A percentile compares a stretch with the other conserved stretches of the same genome.
phyloP scores from a whole-genome alignment of 441 rosid species.

The Adansonia gregorii region DNA sequence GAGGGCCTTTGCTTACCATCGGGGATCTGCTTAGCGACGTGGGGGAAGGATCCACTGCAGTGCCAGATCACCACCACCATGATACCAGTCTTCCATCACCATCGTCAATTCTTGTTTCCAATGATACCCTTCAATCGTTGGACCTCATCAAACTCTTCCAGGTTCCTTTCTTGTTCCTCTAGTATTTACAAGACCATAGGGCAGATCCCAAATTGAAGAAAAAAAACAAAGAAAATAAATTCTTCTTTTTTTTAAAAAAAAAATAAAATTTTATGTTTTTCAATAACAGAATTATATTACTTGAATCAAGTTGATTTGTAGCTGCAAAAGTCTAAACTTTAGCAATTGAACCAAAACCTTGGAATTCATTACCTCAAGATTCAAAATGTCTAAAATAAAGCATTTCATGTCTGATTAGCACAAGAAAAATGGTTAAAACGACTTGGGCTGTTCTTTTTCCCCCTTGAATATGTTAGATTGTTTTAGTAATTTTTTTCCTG shows the following conservation, averaged over 20 bases:
- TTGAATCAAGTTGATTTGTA: constrained; percentile 15
- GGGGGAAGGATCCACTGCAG: constrained; percentile 41
- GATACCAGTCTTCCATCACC: constrained; percentile 22
- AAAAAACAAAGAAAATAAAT: neutral
- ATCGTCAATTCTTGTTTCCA: constrained; percentile 32
- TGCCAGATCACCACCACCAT: constrained; percentile 24
- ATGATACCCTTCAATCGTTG: constrained; percentile 41
- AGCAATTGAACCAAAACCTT: neutral
- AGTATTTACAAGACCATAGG: neutral
- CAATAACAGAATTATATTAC: neutral
- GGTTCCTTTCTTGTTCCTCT: constrained; percentile 41
- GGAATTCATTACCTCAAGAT: neutral
- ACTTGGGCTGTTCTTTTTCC: neutral
- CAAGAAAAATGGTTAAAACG: neutral
- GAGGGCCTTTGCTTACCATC: constrained; percentile 84
- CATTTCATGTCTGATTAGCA: neutral
- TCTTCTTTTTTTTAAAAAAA: neutral
- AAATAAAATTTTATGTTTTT: constrained; percentile 1
- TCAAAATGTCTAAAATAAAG: neutral
- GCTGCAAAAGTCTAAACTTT: constrained; percentile 7
- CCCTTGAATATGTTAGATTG: neutral
- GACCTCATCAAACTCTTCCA: constrained; percentile 70
- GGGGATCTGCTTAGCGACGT: constrained; percentile 89
- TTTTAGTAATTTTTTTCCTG: neutral
- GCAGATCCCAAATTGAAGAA: constrained; percentile 3